A percentile compares a stretch with the other conserved stretches of the same genome.
phyloP scores from a whole-genome alignment of 441 rosid genomes.

The Euphorbia corollata region DNA sequence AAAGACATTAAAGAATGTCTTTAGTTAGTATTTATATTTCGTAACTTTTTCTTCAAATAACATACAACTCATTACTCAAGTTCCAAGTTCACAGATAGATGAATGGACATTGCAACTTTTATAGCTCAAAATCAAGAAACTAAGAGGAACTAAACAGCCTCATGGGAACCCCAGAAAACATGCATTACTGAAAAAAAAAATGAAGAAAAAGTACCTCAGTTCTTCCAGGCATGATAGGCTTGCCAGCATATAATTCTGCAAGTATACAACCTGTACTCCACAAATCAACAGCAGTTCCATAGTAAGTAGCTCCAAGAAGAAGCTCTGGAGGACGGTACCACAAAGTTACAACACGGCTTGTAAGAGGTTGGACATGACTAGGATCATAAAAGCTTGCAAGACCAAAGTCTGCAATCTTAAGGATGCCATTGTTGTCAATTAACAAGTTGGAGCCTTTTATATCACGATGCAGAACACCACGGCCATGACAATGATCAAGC shows the following conservation, averaged over 20 bases:
- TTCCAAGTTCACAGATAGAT: neutral
- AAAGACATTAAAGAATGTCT: too few relatives aligned
- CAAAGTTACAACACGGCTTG: constrained; percentile 94
- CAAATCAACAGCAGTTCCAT: constrained; percentile 81
- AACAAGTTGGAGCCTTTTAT: constrained; percentile 92
- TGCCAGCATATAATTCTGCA: constrained; percentile 92
- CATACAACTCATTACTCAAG: neutral
- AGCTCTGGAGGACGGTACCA: constrained; percentile 99
- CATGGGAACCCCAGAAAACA: neutral
- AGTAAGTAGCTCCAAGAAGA: constrained; percentile 83
- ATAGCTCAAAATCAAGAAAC: neutral
- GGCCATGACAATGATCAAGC: constrained; percentile 90
- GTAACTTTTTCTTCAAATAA: too few relatives aligned
- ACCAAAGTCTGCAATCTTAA: constrained; percentile 95
- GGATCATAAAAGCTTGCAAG: constrained; percentile 82
- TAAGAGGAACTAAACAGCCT: neutral
- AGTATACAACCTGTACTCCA: constrained; percentile 98
- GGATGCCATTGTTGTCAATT: constrained; percentile 74
- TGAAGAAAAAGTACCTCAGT: constrained; percentile 55
- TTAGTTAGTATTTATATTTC: too few relatives aligned
- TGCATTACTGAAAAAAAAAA: neutral
- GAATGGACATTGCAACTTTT: neutral
- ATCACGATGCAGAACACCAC: constrained; percentile 82
- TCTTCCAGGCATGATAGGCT: constrained; percentile 99
- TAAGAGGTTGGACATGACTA: constrained; percentile 56